Percentiles rank a stretch among this genome's conserved stretches.
These are phyloP conservation scores for Ustanciosporium gigantosporum DNA, from an alignment of 1,284 basidiomycete genomes.

Conservation along the genomic window DNA sequence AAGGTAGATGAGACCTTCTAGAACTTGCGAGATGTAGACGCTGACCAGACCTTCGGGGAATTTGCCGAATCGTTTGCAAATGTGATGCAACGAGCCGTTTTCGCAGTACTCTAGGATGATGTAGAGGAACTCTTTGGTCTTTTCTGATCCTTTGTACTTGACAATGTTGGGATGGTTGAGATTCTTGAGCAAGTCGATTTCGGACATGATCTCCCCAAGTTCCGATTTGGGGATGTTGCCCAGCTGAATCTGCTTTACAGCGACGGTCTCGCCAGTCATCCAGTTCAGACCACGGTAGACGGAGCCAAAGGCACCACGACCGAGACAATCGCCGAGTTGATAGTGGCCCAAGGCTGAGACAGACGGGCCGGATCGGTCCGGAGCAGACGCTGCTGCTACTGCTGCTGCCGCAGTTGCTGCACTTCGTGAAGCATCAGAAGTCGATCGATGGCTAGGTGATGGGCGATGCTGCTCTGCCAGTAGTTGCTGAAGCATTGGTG, in stretches of 20 bases:
- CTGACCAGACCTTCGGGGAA: conserved; percentile 95
- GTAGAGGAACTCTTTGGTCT: conserved; percentile 88
- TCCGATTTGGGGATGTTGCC: conserved; percentile 89
- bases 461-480: no score
- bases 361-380: neutral
- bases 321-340: conserved; percentile 81
- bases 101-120: conserved; percentile 99
- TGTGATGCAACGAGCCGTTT: conserved; percentile 92
- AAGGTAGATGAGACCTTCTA: conserved; percentile 49
- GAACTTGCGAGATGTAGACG: conserved; percentile 89
- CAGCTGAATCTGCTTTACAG: conserved; percentile 67
- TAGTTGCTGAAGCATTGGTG: no score
- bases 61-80: conserved; percentile 95
- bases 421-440: no score
- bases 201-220: conserved; percentile 95
- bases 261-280: conserved; percentile 72
- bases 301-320: conserved; percentile 90
- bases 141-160: conserved; percentile 97
- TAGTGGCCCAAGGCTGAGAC: conserved; percentile 21
- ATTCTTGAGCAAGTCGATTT: conserved; percentile 96
- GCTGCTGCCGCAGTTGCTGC: no score
- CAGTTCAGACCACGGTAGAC: conserved; percentile 93
- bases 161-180: conserved; percentile 91
- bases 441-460: no score
- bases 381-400: no score